Conservation (phyloP, 2,329 filamentous ascomycete species). For the Nigrograna mackinnonii region DNA sequence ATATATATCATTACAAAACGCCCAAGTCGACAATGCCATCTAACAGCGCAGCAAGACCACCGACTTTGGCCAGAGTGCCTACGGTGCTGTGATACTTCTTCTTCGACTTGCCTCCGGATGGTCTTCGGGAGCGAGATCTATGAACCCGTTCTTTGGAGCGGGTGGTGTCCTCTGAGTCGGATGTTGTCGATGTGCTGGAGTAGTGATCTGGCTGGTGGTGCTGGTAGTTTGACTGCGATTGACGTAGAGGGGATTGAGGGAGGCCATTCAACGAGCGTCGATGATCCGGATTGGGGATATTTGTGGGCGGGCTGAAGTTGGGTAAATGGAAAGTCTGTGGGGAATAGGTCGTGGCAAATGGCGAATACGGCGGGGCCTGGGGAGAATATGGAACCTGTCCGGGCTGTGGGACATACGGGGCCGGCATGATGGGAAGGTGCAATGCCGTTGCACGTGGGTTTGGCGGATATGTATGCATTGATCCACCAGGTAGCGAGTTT, state of each 20-base stretch:
- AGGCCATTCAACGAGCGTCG: not conserved
- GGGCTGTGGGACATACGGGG: constrained; percentile 3
- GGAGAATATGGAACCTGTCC: too few species aligned
- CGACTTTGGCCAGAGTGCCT: constrained; percentile 39
- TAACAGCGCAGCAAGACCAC: constrained; percentile 40
- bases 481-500: constrained; percentile 25
- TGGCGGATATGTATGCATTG: constrained; percentile 10
- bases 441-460: constrained; percentile 17
- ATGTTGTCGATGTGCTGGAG: constrained; percentile 17
- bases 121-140: constrained; percentile 3
- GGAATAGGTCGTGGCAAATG: too few species aligned
- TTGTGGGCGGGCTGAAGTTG: not conserved
- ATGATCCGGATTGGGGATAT: constrained; percentile 1
- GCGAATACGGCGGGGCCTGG: too few species aligned
- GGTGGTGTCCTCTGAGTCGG: constrained; percentile 24
- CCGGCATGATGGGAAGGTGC: constrained; percentile 15
- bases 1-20: constrained; percentile 2
- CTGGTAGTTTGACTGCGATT: constrained; percentile 8
- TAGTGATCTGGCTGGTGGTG: constrained; percentile 4
- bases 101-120: not conserved
- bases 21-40: constrained; percentile 24
- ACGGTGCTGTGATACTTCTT: constrained; percentile 29
- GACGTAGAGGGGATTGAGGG: constrained; percentile 16
- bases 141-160: constrained; percentile 14
- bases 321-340: too few species aligned